Percentiles rank a stretch among this genome's conserved stretches.
These are phyloP conservation scores for Lepidium didymum DNA, from an alignment of 345 rosid species.

Conservation along the genomic window DNA sequence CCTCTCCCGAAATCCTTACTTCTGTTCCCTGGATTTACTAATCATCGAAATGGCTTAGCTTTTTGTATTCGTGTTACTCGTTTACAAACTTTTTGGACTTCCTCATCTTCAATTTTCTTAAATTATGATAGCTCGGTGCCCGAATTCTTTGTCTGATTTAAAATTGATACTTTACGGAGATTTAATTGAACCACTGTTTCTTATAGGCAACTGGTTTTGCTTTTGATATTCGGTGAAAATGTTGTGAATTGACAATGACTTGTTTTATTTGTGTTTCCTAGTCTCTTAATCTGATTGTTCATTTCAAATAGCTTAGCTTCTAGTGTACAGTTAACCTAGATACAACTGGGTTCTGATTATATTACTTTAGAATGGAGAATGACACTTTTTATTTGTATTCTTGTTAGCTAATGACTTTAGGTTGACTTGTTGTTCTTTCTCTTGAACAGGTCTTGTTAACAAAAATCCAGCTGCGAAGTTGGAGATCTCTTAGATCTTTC, in stretches of 20 bases:
- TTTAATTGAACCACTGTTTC: neutral
- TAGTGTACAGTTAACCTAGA: neutral
- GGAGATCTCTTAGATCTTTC: neutral
- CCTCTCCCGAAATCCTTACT: neutral
- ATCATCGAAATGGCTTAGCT: slow-evolving; percentile 1
- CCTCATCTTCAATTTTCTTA: neutral
- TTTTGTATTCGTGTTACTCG: neutral
- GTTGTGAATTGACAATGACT: neutral
- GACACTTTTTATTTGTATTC: neutral
- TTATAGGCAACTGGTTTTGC: neutral
- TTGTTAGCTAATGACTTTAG: neutral
- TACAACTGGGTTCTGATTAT: neutral
- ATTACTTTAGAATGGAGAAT: neutral
- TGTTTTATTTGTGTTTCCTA: neutral
- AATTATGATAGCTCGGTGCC: neutral
- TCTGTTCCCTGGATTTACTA: neutral
- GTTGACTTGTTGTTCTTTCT: slow-evolving; percentile 5
- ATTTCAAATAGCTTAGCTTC: neutral
- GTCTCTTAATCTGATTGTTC: neutral
- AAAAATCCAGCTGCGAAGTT: neutral
- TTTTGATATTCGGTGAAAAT: neutral
- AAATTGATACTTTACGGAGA: neutral
- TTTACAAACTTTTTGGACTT: neutral
- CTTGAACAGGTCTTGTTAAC: neutral
- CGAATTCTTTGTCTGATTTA: neutral